Base-by-base conservation (phyloP, 108 stramenopile genomes). In the Conticribra guillardii region DNA sequence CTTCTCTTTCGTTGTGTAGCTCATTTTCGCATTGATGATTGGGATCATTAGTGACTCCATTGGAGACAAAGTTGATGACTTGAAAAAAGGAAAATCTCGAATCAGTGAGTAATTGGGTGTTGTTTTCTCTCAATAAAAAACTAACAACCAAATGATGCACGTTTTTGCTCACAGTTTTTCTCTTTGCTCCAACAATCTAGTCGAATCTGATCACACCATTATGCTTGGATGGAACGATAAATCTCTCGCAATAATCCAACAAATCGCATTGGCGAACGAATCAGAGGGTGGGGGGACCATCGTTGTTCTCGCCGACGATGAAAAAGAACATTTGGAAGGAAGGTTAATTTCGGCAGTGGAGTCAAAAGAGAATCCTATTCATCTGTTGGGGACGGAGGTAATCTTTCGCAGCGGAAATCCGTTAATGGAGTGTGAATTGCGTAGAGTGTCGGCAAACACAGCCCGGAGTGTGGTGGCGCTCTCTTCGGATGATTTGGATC, bases 201-300 rank as follows among this genome's bases (percentile, higher is more conserved):
- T 84, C 31, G 83, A 81, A 50, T 32, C 34, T 17, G 64, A 64
- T 23, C 83, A 84, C 48, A 74, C 79, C 9, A 69, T 84, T 1
- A 67, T 84, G 37, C 47, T 84, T 18, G 83, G 83, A 0, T 81
- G 71, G 74, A 71, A 50, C 53, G 83, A 84, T 56, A 84, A 81
- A 54, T 51, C 53, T 16, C 34, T 84, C 9, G 71, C 79, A 17
- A 76, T 79, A 27, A 80, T 84, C 33, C 63, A 74, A 56, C 78
- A 84, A 45, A 47, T 84, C 9, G 50, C 73, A 27, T 50, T 80
- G 14, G 83, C 83, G 8, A 84, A 84, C 59, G 83, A 84, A 30
- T 71, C 69, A 46, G 83, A 80, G 59, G 83, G 83, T 3, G 83
- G 83, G 0, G 83, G 83, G 11, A 53, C 54, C 19, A 48, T 84